Percentiles rank a stretch among this genome's conserved stretches.
Evolutionary conservation across 2,329 filamentous ascomycete species (phyloP).

Genomic region (Pseudofabraea citricarpa): DNA sequence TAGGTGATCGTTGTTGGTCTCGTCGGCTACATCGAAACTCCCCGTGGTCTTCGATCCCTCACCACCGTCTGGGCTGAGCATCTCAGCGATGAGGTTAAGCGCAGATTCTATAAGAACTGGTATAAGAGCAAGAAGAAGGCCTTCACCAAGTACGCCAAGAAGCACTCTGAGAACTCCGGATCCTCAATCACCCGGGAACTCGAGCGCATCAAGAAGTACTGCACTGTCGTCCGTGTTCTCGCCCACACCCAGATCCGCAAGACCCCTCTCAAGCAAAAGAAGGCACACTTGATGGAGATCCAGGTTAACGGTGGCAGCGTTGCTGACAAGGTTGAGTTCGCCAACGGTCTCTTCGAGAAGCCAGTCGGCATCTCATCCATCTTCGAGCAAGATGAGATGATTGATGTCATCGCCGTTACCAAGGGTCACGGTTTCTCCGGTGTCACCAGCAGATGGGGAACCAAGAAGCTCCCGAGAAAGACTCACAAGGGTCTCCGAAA

Average conservation of each 20-base stretch:
- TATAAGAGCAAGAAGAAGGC: slow-evolving; percentile 99
- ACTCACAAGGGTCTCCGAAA: slow-evolving; percentile 99
- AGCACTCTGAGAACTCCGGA: slow-evolving; percentile 92
- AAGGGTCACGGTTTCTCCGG: slow-evolving; percentile 99
- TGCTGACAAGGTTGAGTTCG: slow-evolving; percentile 96
- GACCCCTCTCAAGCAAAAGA: slow-evolving; percentile 99
- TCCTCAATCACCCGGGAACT: slow-evolving; percentile 92
- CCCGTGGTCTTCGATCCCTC: slow-evolving; percentile 97
- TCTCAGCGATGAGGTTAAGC: slow-evolving; percentile 96
- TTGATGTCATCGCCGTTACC: slow-evolving; percentile 98
- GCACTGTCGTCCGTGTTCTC: slow-evolving; percentile 97
- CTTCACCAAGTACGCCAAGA: slow-evolving; percentile 99
- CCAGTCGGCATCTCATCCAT: slow-evolving; percentile 85
- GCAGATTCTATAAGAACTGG: slow-evolving; percentile 99
- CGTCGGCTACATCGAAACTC: slow-evolving; percentile 99
- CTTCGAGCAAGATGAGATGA: slow-evolving; percentile 99
- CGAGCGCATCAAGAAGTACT: slow-evolving; percentile 99
- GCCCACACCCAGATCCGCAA: slow-evolving; percentile 99
- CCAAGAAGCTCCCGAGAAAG: slow-evolving; percentile 99
- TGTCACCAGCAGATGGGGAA: slow-evolving; percentile 98
- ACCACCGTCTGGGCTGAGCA: slow-evolving; percentile 99
- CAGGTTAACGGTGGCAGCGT: slow-evolving; percentile 98
- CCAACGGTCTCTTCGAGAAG: slow-evolving; percentile 97
- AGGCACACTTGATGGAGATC: slow-evolving; percentile 99
- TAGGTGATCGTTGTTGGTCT: slow-evolving; percentile 99